phyloP scores from a whole-genome alignment of 768 basidiomycete genomes.

The Naganishia vaughanmartiniae region DNA sequence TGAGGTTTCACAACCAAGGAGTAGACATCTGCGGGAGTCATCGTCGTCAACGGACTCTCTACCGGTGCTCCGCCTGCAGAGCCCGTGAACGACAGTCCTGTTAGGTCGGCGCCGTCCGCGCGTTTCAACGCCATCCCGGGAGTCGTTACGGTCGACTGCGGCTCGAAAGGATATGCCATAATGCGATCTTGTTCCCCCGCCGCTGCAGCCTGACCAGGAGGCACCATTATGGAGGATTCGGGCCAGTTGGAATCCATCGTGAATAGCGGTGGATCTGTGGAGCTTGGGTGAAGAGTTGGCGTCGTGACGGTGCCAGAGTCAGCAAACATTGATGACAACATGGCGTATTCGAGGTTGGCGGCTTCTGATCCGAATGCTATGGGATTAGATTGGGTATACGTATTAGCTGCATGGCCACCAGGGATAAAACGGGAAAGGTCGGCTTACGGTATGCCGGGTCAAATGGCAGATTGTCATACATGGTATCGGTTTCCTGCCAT shows the following conservation, averaged over 20 bases:
- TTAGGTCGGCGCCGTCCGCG: background rate
- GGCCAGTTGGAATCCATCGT: constrained; percentile 27
- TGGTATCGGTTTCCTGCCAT: constrained; percentile 22
- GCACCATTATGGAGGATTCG: background rate
- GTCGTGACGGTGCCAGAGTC: constrained; percentile 25
- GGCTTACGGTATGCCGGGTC: constrained; percentile 27
- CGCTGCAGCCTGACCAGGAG: background rate
- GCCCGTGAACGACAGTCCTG: constrained; percentile 4
- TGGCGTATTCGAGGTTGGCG: constrained; percentile 91
- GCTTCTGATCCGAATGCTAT: constrained; percentile 75
- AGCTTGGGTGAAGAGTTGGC: constrained; percentile 2
- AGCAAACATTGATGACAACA: constrained; percentile 85
- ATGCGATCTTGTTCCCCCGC: background rate
- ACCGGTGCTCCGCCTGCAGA: constrained; percentile 6
- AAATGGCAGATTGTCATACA: constrained; percentile 24
- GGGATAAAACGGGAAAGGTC: constrained; percentile 61
- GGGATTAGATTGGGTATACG: background rate
- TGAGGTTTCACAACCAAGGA: constrained; percentile 71
- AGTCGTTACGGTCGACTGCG: background rate
- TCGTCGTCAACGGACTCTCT: constrained; percentile 17
- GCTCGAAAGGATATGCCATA: background rate
- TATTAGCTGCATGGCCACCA: constrained; percentile 51
- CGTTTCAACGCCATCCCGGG: background rate
- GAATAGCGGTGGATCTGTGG: constrained; percentile 27
- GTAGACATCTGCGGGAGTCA: constrained; percentile 58